Evolutionary conservation across 2,329 filamentous ascomycete genomes (phyloP).

Genomic region (Fusarium musae): DNA sequence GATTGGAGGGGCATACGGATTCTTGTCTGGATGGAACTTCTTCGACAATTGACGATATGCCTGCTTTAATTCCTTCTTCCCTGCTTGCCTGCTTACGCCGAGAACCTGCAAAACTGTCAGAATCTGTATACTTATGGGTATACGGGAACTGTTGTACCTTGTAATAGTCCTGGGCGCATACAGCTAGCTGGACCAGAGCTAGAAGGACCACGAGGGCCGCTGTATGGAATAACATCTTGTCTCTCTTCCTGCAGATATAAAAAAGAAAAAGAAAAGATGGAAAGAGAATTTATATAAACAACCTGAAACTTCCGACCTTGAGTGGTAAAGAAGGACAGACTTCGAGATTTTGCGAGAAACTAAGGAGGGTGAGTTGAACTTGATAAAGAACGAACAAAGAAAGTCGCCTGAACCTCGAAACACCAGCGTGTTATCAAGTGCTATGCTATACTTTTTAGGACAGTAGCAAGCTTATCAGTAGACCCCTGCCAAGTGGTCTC

Average conservation of each 20-base stretch:
- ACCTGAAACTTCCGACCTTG: conserved; percentile 5
- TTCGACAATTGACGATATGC: conserved; percentile 94
- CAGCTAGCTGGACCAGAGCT: conserved; percentile 63
- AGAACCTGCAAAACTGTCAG: conserved; percentile 68
- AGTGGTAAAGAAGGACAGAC: neutral
- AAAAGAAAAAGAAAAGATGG: neutral
- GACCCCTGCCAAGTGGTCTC: conserved; percentile 17
- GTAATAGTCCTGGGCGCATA: conserved; percentile 80
- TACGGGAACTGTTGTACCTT: conserved; percentile 62
- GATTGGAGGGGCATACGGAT: conserved; percentile 72
- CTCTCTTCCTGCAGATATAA: conserved; percentile 23
- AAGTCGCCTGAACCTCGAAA: conserved; percentile 26
- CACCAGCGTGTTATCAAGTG: conserved; percentile 53
- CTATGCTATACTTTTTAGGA: conserved; percentile 34
- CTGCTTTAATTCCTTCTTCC: conserved; percentile 89
- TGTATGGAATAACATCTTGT: conserved; percentile 63
- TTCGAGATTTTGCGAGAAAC: conserved; percentile 7
- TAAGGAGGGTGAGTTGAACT: conserved; percentile 4
- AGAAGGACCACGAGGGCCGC: conserved; percentile 64
- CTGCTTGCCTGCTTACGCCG: conserved; percentile 80
- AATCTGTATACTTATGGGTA: neutral
- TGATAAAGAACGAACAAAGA: conserved; percentile 21
- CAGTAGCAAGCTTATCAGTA: conserved; percentile 28
- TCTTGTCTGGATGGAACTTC: conserved; percentile 98
- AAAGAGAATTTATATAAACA: neutral